Conservation (phyloP, 768 basidiomycete genomes). For the Rhodotorula paludigena region DNA sequence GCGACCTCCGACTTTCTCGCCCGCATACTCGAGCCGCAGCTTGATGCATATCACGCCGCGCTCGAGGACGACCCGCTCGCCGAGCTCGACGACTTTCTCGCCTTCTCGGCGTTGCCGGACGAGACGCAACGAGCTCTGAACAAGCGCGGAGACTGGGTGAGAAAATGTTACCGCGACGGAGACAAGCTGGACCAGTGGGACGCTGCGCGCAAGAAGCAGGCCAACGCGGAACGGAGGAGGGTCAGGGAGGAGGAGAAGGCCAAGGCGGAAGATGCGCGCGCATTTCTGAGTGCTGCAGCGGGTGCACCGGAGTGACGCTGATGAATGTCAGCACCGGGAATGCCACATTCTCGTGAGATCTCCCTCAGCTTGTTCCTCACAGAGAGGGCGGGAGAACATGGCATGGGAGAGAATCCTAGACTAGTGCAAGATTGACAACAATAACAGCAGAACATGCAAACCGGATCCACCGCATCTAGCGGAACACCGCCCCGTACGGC, state of each 20-base stretch:
- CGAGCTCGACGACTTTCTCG: slow-evolving; percentile 30
- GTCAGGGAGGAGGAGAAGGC: background rate
- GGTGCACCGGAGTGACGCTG: too few species aligned
- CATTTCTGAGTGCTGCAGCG: too few species aligned
- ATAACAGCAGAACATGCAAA: background rate
- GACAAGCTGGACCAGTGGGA: background rate
- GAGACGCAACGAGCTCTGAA: background rate
- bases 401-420: too few species aligned
- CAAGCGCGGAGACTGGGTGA: slow-evolving; percentile 21
- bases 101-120: background rate
- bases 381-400: background rate
- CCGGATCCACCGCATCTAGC: background rate
- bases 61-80: slow-evolving; percentile 16
- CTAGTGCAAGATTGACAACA: background rate
- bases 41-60: slow-evolving; percentile 1
- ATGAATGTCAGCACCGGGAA: too few species aligned
- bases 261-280: background rate
- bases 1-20: slow-evolving; percentile 18
- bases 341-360: too few species aligned
- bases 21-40: slow-evolving; percentile 6
- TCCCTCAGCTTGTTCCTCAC: too few species aligned
- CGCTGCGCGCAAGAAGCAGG: background rate
- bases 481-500: background rate
- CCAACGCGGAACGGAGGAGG: background rate
- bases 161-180: slow-evolving; percentile 5